phyloP scores from a whole-genome alignment of 2,329 filamentous ascomycete species.

The Xylaria sp. region DNA sequence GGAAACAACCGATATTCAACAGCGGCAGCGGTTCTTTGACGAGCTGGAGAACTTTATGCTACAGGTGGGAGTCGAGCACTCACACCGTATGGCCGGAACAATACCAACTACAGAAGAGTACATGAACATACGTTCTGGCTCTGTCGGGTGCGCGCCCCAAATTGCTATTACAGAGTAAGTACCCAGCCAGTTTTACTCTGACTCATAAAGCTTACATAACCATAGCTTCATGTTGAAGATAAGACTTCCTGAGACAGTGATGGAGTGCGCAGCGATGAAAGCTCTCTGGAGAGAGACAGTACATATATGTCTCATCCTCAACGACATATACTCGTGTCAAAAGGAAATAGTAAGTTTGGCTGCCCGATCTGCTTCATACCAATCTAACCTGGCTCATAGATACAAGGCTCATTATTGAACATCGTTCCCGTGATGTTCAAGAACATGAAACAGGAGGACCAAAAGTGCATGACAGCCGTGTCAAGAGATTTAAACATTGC shows the following conservation, averaged over 20 bases:
- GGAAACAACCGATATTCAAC: slow-evolving; percentile 37
- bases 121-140: slow-evolving; percentile 44
- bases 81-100: slow-evolving; percentile 42
- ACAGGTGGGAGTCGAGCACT: slow-evolving; percentile 44
- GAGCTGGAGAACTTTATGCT: slow-evolving; percentile 47
- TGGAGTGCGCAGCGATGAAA: slow-evolving; percentile 43
- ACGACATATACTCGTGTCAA: slow-evolving; percentile 45
- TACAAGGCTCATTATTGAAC: slow-evolving; percentile 43
- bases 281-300: slow-evolving; percentile 44
- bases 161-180: slow-evolving; percentile 47
- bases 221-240: slow-evolving; percentile 44
- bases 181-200: not conserved
- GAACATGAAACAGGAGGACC: slow-evolving; percentile 34
- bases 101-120: slow-evolving; percentile 45
- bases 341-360: slow-evolving; percentile 44
- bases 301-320: slow-evolving; percentile 45
- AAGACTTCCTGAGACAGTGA: slow-evolving; percentile 42
- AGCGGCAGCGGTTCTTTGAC: slow-evolving; percentile 44
- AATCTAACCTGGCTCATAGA: slow-evolving; percentile 25
- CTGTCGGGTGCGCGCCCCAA: slow-evolving; percentile 45
- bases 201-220: slow-evolving; percentile 14
- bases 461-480: slow-evolving; percentile 36
- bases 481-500: slow-evolving; percentile 35
- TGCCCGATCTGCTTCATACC: not conserved
- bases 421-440: slow-evolving; percentile 44